These are phyloP conservation scores for Aspergillus udagawae DNA, from an alignment of 2,329 filamentous ascomycete species.

Conservation along the genomic window DNA sequence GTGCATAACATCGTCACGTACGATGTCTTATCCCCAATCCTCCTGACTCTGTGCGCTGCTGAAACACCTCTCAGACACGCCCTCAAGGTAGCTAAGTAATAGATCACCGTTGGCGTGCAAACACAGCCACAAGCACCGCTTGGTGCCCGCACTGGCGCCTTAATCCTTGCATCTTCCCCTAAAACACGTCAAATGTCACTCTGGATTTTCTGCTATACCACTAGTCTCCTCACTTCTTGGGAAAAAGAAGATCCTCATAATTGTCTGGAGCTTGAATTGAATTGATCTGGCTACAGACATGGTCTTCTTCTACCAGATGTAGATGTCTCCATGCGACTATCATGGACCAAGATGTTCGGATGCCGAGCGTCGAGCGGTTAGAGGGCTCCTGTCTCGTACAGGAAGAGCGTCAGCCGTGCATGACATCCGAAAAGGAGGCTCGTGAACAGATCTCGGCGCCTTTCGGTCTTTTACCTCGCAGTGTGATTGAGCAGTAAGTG, in stretches of 20 bases:
- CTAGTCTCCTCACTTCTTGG: neutral
- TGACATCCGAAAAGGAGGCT: constrained; percentile 2
- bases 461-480: constrained; percentile 24
- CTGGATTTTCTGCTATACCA: neutral
- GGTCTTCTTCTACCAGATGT: constrained; percentile 15
- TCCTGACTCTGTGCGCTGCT: neutral
- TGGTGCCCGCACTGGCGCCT: neutral
- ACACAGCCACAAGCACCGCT: constrained; percentile 1
- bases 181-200: neutral
- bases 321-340: constrained; percentile 9
- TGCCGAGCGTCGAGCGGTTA: constrained; percentile 14
- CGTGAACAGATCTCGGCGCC: constrained; percentile 8
- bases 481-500: constrained; percentile 29
- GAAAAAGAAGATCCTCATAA: neutral
- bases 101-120: neutral
- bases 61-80: neutral
- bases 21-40: neutral
- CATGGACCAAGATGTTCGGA: constrained; percentile 23
- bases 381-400: constrained; percentile 7
- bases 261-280: neutral
- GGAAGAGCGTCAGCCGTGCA: constrained; percentile 5
- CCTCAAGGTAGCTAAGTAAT: neutral
- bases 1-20: neutral
- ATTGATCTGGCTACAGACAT: constrained; percentile 15
- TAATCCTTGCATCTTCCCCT: neutral